These are phyloP conservation scores for Penicillium pancosmium DNA, from an alignment of 495 filamentous ascomycete genomes.

Conservation along the genomic window DNA sequence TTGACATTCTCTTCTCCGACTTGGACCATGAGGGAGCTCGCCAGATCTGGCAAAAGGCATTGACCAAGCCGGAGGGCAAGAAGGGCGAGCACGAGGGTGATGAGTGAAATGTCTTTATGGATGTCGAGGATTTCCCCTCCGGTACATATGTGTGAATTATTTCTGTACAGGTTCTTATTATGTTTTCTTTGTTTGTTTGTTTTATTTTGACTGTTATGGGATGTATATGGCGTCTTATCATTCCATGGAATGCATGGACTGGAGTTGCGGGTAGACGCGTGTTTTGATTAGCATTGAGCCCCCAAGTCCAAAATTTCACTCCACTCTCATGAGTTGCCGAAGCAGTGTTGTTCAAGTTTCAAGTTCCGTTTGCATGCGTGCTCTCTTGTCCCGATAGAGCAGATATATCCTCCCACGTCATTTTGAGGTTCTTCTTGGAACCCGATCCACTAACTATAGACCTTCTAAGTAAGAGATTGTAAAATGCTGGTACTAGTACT, in stretches of 20 bases:
- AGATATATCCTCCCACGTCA: too few relatives aligned
- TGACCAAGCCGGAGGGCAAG: slow-evolving; percentile 56
- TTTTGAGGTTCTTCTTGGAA: too few relatives aligned
- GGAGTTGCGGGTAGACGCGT: slow-evolving; percentile 18
- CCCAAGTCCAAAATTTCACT: slow-evolving; percentile 7
- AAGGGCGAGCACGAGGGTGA: slow-evolving; percentile 46
- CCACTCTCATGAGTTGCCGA: slow-evolving; percentile 9
- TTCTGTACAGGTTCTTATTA: slow-evolving; percentile 18
- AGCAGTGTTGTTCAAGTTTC: neutral
- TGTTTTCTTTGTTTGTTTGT: slow-evolving; percentile 19
- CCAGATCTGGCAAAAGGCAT: slow-evolving; percentile 71
- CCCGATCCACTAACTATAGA: too few relatives aligned
- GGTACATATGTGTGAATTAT: slow-evolving; percentile 23
- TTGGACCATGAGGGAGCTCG: slow-evolving; percentile 75
- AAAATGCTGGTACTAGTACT: too few relatives aligned
- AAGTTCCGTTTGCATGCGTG: too few relatives aligned
- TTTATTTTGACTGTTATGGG: slow-evolving; percentile 22
- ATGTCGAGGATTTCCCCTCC: slow-evolving; percentile 5
- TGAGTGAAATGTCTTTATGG: slow-evolving; percentile 27
- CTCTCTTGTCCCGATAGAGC: too few relatives aligned
- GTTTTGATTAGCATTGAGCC: slow-evolving; percentile 9
- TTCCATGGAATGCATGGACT: slow-evolving; percentile 22
- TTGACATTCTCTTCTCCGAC: slow-evolving; percentile 84
- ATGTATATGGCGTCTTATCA: slow-evolving; percentile 24
- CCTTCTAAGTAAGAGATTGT: too few relatives aligned